A percentile compares a stretch with the other conserved stretches of the same genome.
phyloP scores from a whole-genome alignment of 2,329 filamentous ascomycete species.

The Verticillium klebahnii region DNA sequence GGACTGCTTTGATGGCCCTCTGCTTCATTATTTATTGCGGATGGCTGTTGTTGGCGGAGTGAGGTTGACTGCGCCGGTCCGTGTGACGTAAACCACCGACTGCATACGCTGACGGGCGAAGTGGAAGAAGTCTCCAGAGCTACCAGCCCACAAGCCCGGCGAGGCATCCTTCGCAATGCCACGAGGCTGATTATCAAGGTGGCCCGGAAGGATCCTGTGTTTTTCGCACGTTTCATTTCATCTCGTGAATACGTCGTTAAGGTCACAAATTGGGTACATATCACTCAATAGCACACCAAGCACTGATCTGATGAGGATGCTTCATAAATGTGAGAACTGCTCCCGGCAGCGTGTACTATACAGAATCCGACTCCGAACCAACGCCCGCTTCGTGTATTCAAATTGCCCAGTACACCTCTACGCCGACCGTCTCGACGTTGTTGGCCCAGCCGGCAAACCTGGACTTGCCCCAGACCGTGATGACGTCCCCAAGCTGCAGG shows the following conservation, averaged over 20 bases:
- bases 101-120: neutral
- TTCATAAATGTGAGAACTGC: too few species aligned
- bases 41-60: too few species aligned
- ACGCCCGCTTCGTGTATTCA: slow-evolving; percentile 19
- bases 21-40: neutral
- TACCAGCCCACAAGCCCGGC: neutral
- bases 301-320: too few species aligned
- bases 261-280: too few species aligned
- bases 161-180: neutral
- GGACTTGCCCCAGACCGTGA: slow-evolving; percentile 58
- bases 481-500: slow-evolving; percentile 54
- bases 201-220: too few species aligned
- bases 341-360: too few species aligned
- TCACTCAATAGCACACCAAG: too few species aligned
- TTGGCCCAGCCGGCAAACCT: slow-evolving; percentile 54
- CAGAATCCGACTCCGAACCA: neutral
- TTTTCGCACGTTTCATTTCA: too few species aligned
- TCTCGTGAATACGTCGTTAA: too few species aligned
- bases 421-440: slow-evolving; percentile 38
- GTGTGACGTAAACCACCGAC: neutral
- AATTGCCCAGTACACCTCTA: slow-evolving; percentile 56
- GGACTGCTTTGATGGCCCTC: neutral
- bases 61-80: neutral
- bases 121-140: neutral
- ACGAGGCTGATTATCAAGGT: neutral